phyloP scores from a whole-genome alignment of 2,329 filamentous ascomycete genomes.

The Mariannaea sp. region DNA sequence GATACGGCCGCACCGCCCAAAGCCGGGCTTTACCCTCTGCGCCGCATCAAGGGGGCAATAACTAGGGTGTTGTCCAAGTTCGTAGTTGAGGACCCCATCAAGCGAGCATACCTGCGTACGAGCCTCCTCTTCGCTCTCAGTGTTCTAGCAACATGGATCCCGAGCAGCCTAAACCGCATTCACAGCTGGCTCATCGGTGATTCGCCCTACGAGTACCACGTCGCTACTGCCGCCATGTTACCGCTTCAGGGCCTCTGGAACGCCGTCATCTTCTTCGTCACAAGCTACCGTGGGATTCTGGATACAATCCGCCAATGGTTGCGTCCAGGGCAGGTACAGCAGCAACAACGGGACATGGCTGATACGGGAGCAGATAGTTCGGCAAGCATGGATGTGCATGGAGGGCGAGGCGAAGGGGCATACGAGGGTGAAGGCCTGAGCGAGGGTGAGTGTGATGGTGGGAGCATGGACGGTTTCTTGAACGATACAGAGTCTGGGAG shows the following conservation, averaged over 20 bases:
- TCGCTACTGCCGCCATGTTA: conserved; percentile 72
- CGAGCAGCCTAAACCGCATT: conserved; percentile 74
- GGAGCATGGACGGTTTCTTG: too few species aligned
- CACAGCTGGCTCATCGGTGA: conserved; percentile 64
- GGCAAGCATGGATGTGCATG: conserved; percentile 14
- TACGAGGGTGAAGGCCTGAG: too few species aligned
- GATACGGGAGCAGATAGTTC: conserved; percentile 12
- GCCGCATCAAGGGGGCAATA: conserved; percentile 25
- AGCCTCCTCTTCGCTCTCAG: conserved; percentile 66
- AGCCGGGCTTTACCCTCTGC: conserved; percentile 18
- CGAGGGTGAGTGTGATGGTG: too few species aligned
- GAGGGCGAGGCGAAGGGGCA: conserved; percentile 20
- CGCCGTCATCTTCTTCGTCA: conserved; percentile 74
- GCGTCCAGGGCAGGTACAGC: not conserved
- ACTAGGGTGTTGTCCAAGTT: conserved; percentile 45
- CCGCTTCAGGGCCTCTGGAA: conserved; percentile 85
- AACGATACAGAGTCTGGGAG: conserved; percentile 42
- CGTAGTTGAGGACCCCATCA: conserved; percentile 57
- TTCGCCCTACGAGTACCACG: conserved; percentile 67
- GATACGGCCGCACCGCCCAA: conserved; percentile 11
- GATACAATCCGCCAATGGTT: conserved; percentile 3
- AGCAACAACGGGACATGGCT: conserved; percentile 17
- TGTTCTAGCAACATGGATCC: conserved; percentile 66
- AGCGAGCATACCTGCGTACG: conserved; percentile 64
- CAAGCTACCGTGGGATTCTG: conserved; percentile 52